These are phyloP conservation scores for Pseudogymnoascus sp. DNA, from an alignment of 2,329 filamentous ascomycete genomes.

Conservation along the genomic window DNA sequence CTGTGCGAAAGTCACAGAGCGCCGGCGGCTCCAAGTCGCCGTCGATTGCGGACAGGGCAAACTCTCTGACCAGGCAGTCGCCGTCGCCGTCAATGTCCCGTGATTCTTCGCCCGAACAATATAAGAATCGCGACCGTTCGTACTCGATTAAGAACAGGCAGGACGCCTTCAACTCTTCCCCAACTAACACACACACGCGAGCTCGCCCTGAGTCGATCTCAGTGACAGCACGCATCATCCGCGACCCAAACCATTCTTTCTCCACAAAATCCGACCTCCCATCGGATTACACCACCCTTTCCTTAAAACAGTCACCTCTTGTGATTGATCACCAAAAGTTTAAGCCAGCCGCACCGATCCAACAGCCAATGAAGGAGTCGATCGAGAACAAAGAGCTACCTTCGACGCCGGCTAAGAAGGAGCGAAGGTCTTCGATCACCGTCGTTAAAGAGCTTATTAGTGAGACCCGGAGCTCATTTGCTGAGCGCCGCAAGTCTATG, in stretches of 20 bases:
- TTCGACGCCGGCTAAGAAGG: constrained; percentile 20
- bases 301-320: constrained; percentile 51
- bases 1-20: constrained; percentile 41
- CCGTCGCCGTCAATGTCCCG: constrained; percentile 34
- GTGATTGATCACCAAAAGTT: constrained; percentile 47
- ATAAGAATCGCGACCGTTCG: constrained; percentile 25
- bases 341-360: background rate
- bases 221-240: constrained; percentile 75
- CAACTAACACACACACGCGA: constrained; percentile 28
- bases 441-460: constrained; percentile 48
- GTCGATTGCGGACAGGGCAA: constrained; percentile 31
- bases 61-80: constrained; percentile 28
- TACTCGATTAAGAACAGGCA: constrained; percentile 22
- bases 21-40: constrained; percentile 29
- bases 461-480: constrained; percentile 45
- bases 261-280: constrained; percentile 35
- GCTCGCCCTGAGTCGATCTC: constrained; percentile 68
- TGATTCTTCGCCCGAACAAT: constrained; percentile 40
- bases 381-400: constrained; percentile 2
- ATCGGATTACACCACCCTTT: constrained; percentile 39
- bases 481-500: constrained; percentile 35
- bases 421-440: constrained; percentile 49
- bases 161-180: constrained; percentile 20
- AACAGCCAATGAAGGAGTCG: constrained; percentile 5
- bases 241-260: constrained; percentile 45